Conservation (phyloP, 345 rosid species). For the Rhodomyrtus tomentosa region DNA sequence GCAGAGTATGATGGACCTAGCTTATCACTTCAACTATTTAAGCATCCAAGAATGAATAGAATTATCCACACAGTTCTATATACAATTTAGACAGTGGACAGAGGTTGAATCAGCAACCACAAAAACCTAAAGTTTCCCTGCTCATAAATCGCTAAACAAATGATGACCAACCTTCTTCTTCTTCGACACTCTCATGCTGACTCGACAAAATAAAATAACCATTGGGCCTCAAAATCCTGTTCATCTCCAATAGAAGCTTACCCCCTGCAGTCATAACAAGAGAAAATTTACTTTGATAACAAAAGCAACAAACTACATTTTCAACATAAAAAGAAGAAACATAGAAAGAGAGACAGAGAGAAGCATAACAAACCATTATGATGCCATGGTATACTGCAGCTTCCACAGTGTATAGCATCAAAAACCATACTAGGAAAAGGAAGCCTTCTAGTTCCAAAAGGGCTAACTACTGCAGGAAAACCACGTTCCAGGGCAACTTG, state of each 20-base stretch:
- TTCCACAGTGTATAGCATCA: conserved; percentile 83
- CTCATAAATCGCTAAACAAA: background rate
- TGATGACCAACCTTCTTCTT: conserved; percentile 51
- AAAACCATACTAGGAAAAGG: conserved; percentile 89
- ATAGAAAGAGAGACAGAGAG: background rate
- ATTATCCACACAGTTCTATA: too few species aligned
- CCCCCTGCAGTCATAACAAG: conserved; percentile 40
- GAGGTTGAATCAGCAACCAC: background rate
- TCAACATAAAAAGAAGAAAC: background rate
- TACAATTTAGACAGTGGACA: background rate
- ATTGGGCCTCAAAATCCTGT: conserved; percentile 73
- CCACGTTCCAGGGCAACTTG: conserved; percentile 89
- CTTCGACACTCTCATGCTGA: conserved; percentile 59
- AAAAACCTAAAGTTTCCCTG: background rate
- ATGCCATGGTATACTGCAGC: conserved; percentile 78
- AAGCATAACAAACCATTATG: conserved; percentile 42
- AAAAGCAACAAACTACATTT: background rate
- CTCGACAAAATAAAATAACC: conserved; percentile 90
- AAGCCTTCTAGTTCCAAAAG: conserved; percentile 66
- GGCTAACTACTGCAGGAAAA: conserved; percentile 66
- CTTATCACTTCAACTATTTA: background rate
- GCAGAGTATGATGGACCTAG: background rate
- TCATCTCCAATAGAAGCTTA: conserved; percentile 85
- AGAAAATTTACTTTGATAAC: background rate
- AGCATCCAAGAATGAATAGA: background rate